Conservation (phyloP, 208 protist species). For the Crithidia thermophila region DNA sequence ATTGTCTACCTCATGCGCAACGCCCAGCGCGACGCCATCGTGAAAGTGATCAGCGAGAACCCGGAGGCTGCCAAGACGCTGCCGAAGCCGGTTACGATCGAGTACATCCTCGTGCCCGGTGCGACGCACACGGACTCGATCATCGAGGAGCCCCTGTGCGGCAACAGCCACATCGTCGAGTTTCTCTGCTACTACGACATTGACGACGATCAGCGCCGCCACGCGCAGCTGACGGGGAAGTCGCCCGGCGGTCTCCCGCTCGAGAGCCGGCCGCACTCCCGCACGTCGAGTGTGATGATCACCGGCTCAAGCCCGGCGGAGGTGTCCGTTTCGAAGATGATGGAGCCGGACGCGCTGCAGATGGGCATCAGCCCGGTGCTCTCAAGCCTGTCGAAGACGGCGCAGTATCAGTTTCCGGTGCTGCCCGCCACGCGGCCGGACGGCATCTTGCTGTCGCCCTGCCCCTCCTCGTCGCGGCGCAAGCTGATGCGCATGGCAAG, state of each 20-base stretch:
- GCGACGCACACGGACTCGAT: conserved; percentile 85
- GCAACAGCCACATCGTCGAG: conserved; percentile 69
- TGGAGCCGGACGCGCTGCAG: conserved; percentile 17
- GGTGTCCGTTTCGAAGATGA: conserved; percentile 12
- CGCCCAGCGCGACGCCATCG: conserved; percentile 56
- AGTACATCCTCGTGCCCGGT: conserved; percentile 71
- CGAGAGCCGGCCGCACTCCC: conserved; percentile 12
- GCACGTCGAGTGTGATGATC: conserved; percentile 16
- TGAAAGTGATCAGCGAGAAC: conserved; percentile 24
- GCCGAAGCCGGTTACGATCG: conserved; percentile 50
- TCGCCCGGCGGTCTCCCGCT: background rate
- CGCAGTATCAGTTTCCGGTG: conserved; percentile 19
- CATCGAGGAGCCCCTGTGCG: conserved; percentile 78
- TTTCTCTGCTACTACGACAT: conserved; percentile 70
- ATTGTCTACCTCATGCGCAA: conserved; percentile 69
- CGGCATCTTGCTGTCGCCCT: conserved; percentile 49
- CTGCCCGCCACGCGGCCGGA: conserved; percentile 42
- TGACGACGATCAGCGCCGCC: conserved; percentile 31
- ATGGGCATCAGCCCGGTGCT: conserved; percentile 8
- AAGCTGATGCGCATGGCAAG: conserved; percentile 53
- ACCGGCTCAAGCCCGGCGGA: background rate
- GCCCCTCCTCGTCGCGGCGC: conserved; percentile 39
- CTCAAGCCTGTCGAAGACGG: conserved; percentile 8
- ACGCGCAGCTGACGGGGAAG: conserved; percentile 26
- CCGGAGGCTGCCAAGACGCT: conserved; percentile 26